A percentile compares a stretch with the other conserved stretches of the same genome.
phyloP scores from a whole-genome alignment of 2,329 filamentous ascomycete genomes.

The Colletotrichum cereale region DNA sequence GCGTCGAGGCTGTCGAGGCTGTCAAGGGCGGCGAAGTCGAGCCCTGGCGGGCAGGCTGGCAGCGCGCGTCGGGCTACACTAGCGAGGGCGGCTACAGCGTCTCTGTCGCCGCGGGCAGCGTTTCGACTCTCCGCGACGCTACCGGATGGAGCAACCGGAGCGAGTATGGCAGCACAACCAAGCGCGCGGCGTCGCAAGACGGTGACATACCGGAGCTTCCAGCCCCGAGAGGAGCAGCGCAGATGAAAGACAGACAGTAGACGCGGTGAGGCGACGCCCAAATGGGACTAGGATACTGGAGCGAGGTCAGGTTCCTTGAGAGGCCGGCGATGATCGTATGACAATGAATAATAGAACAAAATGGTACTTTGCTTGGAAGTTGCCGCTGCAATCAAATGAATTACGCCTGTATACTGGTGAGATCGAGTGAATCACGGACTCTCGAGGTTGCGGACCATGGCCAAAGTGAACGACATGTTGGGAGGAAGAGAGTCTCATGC shows the following conservation, averaged over 20 bases:
- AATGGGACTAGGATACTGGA: no score
- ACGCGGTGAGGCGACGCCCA: not conserved
- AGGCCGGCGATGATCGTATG: not conserved
- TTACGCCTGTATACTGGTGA: no score
- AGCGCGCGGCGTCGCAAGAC: not conserved
- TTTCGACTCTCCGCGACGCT: conserved; percentile 43
- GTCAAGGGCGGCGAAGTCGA: conserved; percentile 36
- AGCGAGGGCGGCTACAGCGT: conserved; percentile 45
- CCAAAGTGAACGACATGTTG: no score
- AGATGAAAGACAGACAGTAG: not conserved
- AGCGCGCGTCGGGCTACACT: conserved; percentile 46
- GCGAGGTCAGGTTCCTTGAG: not conserved
- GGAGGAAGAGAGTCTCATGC: no score
- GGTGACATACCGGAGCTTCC: not conserved
- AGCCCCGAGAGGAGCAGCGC: not conserved
- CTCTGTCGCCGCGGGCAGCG: conserved; percentile 44
- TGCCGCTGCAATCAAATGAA: not conserved
- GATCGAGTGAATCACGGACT: no score
- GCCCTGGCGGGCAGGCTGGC: conserved; percentile 43
- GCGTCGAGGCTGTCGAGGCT: conserved; percentile 2
- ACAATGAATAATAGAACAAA: not conserved
- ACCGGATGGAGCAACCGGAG: conserved; percentile 48
- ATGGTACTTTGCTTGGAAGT: not conserved
- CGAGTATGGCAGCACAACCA: conserved; percentile 43
- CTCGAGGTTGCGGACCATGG: no score